Evolutionary conservation across 2,329 filamentous ascomycete species (phyloP).

Genomic region (Tolypocladium nubicola): DNA sequence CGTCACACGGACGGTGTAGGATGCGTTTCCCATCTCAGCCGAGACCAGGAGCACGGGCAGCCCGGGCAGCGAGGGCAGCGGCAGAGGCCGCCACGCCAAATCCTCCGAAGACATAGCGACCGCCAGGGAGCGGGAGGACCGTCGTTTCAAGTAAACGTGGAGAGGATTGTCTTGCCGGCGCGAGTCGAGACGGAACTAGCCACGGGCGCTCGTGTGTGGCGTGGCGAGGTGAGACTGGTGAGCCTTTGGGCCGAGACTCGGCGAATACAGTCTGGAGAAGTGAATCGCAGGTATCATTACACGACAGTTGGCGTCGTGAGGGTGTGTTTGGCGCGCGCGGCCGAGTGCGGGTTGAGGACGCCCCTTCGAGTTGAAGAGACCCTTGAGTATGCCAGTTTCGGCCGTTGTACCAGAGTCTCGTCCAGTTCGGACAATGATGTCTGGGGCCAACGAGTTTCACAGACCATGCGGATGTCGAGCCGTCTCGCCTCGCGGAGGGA

Average conservation of each 20-base stretch:
- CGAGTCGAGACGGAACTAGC: neutral
- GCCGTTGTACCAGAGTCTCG: neutral
- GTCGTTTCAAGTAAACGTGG: neutral
- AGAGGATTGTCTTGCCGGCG: neutral
- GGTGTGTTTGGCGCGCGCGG: neutral
- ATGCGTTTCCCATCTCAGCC: constrained; percentile 37
- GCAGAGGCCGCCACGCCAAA: constrained; percentile 37
- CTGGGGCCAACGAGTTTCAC: neutral
- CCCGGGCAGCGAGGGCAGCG: constrained; percentile 25
- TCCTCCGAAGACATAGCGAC: neutral
- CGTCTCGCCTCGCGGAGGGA: neutral
- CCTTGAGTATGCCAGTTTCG: neutral
- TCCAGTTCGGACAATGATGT: neutral
- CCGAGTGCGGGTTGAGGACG: neutral
- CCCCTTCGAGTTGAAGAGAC: neutral
- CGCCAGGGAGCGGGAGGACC: neutral
- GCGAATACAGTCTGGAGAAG: constrained; percentile 5
- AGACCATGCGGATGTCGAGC: neutral
- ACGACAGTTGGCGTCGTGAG: constrained; percentile 1
- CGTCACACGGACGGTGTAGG: constrained; percentile 57
- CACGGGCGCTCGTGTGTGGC: neutral
- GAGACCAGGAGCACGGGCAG: constrained; percentile 56
- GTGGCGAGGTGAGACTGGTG: constrained; percentile 1
- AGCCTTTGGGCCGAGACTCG: constrained; percentile 5
- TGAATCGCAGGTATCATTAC: neutral